phyloP scores from a whole-genome alignment of 2,329 filamentous ascomycete species.

The Ascosphaera acerosa region DNA sequence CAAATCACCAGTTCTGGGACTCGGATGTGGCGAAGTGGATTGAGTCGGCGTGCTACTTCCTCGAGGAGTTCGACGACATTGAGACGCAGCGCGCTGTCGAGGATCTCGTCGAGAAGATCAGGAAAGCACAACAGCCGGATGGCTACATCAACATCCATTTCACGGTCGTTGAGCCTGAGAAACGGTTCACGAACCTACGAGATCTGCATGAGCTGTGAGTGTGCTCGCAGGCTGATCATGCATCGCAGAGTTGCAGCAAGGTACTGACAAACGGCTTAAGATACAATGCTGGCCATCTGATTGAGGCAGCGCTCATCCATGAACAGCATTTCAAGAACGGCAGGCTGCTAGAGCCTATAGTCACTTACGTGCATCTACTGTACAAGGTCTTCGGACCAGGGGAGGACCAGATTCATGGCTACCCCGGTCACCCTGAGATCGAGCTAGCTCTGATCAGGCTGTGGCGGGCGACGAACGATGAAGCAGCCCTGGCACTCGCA shows the following conservation, averaged over 20 bases:
- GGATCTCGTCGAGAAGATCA: slow-evolving; percentile 33
- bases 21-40: slow-evolving; percentile 33
- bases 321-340: slow-evolving; percentile 26
- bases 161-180: slow-evolving; percentile 30
- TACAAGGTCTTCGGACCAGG: slow-evolving; percentile 26
- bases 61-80: slow-evolving; percentile 18
- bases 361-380: slow-evolving; percentile 30
- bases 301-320: slow-evolving; percentile 34
- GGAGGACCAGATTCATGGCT: slow-evolving; percentile 27
- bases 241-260: not conserved
- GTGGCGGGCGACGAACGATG: slow-evolving; percentile 16
- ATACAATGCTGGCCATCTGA: slow-evolving; percentile 36
- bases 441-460: slow-evolving; percentile 25
- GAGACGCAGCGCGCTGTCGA: slow-evolving; percentile 26
- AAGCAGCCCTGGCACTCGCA: slow-evolving; percentile 23
- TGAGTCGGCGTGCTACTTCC: slow-evolving; percentile 30
- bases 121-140: slow-evolving; percentile 30
- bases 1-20: slow-evolving; percentile 35
- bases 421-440: slow-evolving; percentile 34
- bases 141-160: slow-evolving; percentile 40
- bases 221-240: not conserved
- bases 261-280: too few species aligned
- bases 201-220: slow-evolving; percentile 35
- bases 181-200: slow-evolving; percentile 31
- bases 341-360: slow-evolving; percentile 25